Evolutionary conservation across 768 basidiomycete genomes (phyloP), one percentile per base, ranked within the genome.

Genomic region (Amanita thiersii): DNA sequence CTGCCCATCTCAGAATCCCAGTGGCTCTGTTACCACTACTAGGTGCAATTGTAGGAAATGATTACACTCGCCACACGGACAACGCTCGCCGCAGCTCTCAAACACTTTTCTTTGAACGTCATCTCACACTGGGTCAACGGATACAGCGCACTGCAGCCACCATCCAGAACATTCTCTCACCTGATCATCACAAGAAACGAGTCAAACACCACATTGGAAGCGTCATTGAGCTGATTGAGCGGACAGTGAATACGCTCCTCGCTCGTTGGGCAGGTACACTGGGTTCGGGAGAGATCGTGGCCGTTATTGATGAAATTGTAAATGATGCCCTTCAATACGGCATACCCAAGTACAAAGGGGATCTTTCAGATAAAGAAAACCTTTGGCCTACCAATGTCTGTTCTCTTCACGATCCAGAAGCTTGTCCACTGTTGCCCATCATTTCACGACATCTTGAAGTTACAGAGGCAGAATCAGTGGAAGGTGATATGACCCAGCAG

Each of bases 1-100:
- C 88, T 6, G 54, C 66, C 0, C 79, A 83, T 51, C 59, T 91
- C 2, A 70, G 77, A 35, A 62, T 90, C 9, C 82, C 87, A 1
- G 63, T 74, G 5, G 73, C 81, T 0, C 68, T 90, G 28, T 73
- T 91, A 21, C 88, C 88, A 1, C 69, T 91, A 4, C 63, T 90
- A 2, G 85, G 79, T 14, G 82, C 87, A 7, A 62, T 90, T 12
- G 73, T 87, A 3, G 88, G 88, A 37, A 89, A 89, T 51, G 88
- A 90, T 56, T 90, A 76, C 53, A 73, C 84, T 0, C 71, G 69
- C 37, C 68, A 68, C 46, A 56, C 62, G 9, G 69, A 74, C 34
- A 62, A 70, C 5, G 63, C 64, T 29, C 66, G 67, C 15, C 70
- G 68, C 31, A 70, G 67, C 45, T 62, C 75, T 6, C 81, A 79